Base-by-base conservation (phyloP, 2,329 filamentous ascomycete species). In the Diatrype stigma region DNA sequence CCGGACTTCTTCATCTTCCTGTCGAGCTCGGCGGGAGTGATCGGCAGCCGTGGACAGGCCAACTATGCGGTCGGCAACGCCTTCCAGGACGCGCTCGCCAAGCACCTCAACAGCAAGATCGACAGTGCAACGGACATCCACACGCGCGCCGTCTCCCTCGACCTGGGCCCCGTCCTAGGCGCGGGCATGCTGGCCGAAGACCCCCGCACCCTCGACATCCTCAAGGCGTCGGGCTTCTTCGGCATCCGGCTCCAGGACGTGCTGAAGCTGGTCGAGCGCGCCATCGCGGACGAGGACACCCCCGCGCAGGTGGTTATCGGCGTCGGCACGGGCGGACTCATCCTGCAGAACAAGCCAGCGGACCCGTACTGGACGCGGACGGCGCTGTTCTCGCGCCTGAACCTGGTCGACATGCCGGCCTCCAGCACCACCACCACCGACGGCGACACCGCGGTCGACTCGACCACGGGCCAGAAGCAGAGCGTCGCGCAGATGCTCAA, bases 41-140 rank as follows among this genome's bases (percentile, higher is more conserved):
- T 82, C 46, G 81, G 81, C 30, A 82, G 77, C 55, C 74, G 76
- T 5, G 78, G 79, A 0, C 81, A 84, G 53, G 74, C 78, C 14
- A 82, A 81, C 62, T 84, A 84, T 54, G 75, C 78, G 2, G 78
- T 79, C 0, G 80, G 76, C 5, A 80, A 81, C 57, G 67, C 66
- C 45, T 79, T 76, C 56, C 69, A 77, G 46, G 77, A 81, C 47
- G 71, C 75, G 0, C 67, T 81, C 19, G 75, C 76, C 0, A 63
- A 61, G 6, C 63, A 67, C 48, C 61, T 62, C 32, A 56, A 51
- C 44, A 48, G 61, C 64, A 40, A 62, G 63, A 10, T 62, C 32
- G 55, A 51, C 44, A 48, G 61, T 64, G 37, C 62, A 62, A 10
- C 60, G 2, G 48, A 44, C 19, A 51, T 62, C 16, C 0, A 49